phyloP scores from a whole-genome alignment of 495 filamentous ascomycete species.

The Aspergillus diversus region DNA sequence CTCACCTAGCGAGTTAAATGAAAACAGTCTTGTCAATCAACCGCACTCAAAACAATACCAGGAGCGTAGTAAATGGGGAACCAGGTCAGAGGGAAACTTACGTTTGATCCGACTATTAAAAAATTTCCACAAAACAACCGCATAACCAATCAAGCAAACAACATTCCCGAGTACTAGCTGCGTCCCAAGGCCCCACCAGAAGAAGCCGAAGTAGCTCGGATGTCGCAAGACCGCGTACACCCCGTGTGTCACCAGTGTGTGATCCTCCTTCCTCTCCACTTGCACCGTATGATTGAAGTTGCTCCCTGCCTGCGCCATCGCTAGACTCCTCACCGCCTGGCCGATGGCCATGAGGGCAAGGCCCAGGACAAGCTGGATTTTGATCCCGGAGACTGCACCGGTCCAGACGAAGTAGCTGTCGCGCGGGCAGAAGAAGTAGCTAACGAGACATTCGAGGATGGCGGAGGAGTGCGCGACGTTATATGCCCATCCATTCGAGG shows the following conservation, averaged over 20 bases:
- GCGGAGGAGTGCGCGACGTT: conserved; percentile 79
- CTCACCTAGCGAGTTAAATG: conserved; percentile 57
- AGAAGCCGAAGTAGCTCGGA: conserved; percentile 95
- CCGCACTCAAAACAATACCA: conserved; percentile 3
- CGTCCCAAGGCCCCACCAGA: conserved; percentile 96
- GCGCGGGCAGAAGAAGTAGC: conserved; percentile 60
- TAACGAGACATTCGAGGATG: conserved; percentile 68
- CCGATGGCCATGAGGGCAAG: conserved; percentile 68
- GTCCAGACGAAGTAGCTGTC: conserved; percentile 35
- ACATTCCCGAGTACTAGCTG: conserved; percentile 88
- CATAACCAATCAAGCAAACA: conserved; percentile 74
- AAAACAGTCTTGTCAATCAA: background rate
- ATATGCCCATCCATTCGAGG: conserved; percentile 83
- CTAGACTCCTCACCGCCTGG: conserved; percentile 71
- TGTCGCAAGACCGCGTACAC: conserved; percentile 70
- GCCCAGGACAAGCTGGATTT: conserved; percentile 51
- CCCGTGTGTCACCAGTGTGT: conserved; percentile 79
- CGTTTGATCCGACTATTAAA: conserved; percentile 71
- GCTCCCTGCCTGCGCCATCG: conserved; percentile 86
- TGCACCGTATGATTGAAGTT: conserved; percentile 94
- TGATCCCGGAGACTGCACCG: conserved; percentile 24
- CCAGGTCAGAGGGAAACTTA: conserved; percentile 42
- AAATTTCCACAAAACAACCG: conserved; percentile 79
- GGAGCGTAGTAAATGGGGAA: background rate
- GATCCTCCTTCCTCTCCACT: conserved; percentile 62